Conservation (phyloP, 768 basidiomycete species). For the Suillus variegatus region DNA sequence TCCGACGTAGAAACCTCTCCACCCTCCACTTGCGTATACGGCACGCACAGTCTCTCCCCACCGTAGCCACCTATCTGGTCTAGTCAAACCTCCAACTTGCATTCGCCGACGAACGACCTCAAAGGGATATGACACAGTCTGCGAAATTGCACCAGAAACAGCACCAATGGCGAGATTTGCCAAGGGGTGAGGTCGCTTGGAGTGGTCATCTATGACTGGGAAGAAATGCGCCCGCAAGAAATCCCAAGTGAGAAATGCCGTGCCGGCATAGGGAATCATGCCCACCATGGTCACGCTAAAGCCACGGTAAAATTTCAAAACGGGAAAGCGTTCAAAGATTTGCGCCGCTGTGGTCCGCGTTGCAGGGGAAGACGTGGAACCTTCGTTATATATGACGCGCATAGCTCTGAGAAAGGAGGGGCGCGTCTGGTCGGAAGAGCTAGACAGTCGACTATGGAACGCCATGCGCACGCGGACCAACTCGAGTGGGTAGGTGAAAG, state of each 20-base stretch:
- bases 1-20: slow-evolving; percentile 90
- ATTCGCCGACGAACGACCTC: slow-evolving; percentile 90
- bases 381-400: slow-evolving; percentile 71
- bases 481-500: slow-evolving; percentile 94
- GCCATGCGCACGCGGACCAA: slow-evolving; percentile 96
- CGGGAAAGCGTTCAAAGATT: slow-evolving; percentile 61
- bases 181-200: slow-evolving; percentile 40
- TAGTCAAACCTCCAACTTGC: slow-evolving; percentile 90
- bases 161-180: slow-evolving; percentile 85
- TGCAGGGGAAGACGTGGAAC: slow-evolving; percentile 26
- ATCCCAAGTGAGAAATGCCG: slow-evolving; percentile 93
- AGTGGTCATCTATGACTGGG: slow-evolving; percentile 44
- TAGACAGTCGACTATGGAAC: slow-evolving; percentile 42
- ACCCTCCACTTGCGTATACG: slow-evolving; percentile 71
- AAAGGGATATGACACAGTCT: slow-evolving; percentile 93
- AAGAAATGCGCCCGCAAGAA: slow-evolving; percentile 63
- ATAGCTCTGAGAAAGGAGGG: slow-evolving; percentile 60
- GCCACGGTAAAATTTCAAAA: slow-evolving; percentile 96
- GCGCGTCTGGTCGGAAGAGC: slow-evolving; percentile 31
- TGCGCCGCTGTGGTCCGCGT: slow-evolving; percentile 24
- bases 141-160: slow-evolving; percentile 78
- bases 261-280: slow-evolving; percentile 95
- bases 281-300: slow-evolving; percentile 90
- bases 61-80: slow-evolving; percentile 73
- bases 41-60: slow-evolving; percentile 76